Percentiles rank a stretch among this genome's conserved stretches.
phyloP scores from a whole-genome alignment of 2,329 filamentous ascomycete genomes.

The Arachnopeziza araneosa region DNA sequence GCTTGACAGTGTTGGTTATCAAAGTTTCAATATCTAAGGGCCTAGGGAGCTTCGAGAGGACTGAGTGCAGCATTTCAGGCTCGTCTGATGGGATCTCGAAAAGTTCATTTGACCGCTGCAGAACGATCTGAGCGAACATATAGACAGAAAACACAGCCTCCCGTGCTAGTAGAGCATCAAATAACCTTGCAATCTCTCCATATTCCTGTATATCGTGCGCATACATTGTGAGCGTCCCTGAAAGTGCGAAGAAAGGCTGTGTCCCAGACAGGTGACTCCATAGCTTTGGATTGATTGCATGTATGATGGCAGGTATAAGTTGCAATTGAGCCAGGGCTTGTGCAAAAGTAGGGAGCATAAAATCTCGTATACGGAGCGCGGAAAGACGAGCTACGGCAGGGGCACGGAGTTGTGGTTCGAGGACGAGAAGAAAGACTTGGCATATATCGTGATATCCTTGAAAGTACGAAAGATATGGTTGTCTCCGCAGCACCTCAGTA shows the following conservation, averaged over 20 bases:
- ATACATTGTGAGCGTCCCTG: constrained; percentile 92
- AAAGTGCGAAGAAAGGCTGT: constrained; percentile 86
- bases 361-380: constrained; percentile 86
- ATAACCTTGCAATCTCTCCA: constrained; percentile 80
- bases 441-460: constrained; percentile 99
- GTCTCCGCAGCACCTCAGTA: constrained; percentile 67
- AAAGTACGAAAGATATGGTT: constrained; percentile 89
- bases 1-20: constrained; percentile 56
- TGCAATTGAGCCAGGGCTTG: constrained; percentile 81
- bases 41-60: constrained; percentile 79
- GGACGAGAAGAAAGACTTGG: constrained; percentile 85
- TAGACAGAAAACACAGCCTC: constrained; percentile 90
- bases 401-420: constrained; percentile 57
- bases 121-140: constrained; percentile 82
- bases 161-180: constrained; percentile 82
- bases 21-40: constrained; percentile 75
- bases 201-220: constrained; percentile 93
- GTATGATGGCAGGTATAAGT: constrained; percentile 77
- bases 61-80: constrained; percentile 86
- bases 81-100: constrained; percentile 77
- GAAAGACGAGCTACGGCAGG: constrained; percentile 74
- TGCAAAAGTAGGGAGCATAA: constrained; percentile 85
- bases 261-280: constrained; percentile 69
- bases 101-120: constrained; percentile 76
- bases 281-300: constrained; percentile 64